Percentiles rank a stretch among this genome's conserved stretches.
phyloP scores from a whole-genome alignment of 805 yeast genomes.

The Candida ficus region DNA sequence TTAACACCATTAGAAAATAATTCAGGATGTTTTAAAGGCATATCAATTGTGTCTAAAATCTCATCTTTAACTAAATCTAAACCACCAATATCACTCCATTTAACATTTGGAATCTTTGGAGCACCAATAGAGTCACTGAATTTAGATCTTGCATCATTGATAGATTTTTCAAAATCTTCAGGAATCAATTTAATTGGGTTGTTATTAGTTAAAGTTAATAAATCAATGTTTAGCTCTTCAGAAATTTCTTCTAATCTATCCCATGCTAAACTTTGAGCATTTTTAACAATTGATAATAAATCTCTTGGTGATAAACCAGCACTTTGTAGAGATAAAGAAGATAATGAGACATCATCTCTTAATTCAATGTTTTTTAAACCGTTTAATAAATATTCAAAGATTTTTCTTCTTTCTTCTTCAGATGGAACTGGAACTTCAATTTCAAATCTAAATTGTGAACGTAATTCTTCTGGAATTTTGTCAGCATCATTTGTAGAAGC shows the following conservation, averaged over 20 bases:
- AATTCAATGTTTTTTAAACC: slow-evolving; percentile 22
- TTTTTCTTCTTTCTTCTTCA: slow-evolving; percentile 64
- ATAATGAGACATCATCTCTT: slow-evolving; percentile 48
- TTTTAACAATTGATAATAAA: slow-evolving; percentile 60
- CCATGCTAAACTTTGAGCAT: slow-evolving; percentile 55
- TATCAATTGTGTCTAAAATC: slow-evolving; percentile 89
- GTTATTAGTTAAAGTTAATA: slow-evolving; percentile 29
- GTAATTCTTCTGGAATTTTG: slow-evolving; percentile 55
- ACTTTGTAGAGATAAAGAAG: slow-evolving; percentile 69
- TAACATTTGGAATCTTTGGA: slow-evolving; percentile 89
- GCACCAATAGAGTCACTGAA: slow-evolving; percentile 96
- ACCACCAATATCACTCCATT: slow-evolving; percentile 98
- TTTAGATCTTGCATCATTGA: slow-evolving; percentile 76
- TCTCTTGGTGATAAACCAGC: slow-evolving; percentile 92
- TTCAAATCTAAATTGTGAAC: slow-evolving; percentile 73
- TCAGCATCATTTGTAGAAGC: slow-evolving; percentile 71
- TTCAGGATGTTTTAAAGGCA: slow-evolving; percentile 93
- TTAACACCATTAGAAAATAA: slow-evolving; percentile 84
- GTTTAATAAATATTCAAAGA: slow-evolving; percentile 50
- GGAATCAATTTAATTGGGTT: slow-evolving; percentile 52
- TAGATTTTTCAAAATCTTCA: slow-evolving; percentile 62
- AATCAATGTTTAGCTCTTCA: slow-evolving; percentile 9
- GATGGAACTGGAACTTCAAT: slow-evolving; percentile 70
- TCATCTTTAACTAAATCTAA: slow-evolving; percentile 86
- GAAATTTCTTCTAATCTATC: slow-evolving; percentile 37